Percentiles rank a stretch among this genome's conserved stretches.
phyloP scores from a whole-genome alignment of 306 rosid species.

The Lathyrus tuberosus region DNA sequence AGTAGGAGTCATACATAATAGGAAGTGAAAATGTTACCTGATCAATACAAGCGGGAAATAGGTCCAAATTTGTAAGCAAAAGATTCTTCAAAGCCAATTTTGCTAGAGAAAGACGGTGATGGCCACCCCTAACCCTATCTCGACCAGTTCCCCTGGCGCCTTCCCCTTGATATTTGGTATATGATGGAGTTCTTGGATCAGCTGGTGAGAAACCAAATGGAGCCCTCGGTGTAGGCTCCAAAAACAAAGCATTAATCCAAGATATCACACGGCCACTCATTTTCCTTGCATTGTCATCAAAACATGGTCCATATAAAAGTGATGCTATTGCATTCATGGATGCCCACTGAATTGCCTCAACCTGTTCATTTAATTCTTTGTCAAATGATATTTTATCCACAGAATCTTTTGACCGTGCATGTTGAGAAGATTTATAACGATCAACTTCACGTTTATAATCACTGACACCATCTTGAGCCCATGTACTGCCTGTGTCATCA shows the following conservation, averaged over 20 bases:
- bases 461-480: conserved; percentile 86
- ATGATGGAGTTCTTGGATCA: conserved; percentile 98
- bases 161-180: conserved; percentile 81
- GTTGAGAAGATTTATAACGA: conserved; percentile 97
- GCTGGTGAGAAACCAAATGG: conserved; percentile 98
- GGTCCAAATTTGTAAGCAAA: conserved; percentile 89
- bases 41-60: conserved; percentile 97
- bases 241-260: conserved; percentile 96
- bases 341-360: conserved; percentile 99
- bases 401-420: conserved; percentile 95
- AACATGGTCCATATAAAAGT: conserved; percentile 95
- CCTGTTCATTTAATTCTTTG: conserved; percentile 93
- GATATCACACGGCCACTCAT: conserved; percentile 97
- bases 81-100: conserved; percentile 93
- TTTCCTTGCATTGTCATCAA: conserved; percentile 98
- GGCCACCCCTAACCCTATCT: conserved; percentile 91
- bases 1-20: conserved; percentile 25
- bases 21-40: conserved; percentile 63
- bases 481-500: conserved; percentile 79
- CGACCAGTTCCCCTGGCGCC: conserved; percentile 89
- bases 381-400: conserved; percentile 94
- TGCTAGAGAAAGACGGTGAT: conserved; percentile 86
- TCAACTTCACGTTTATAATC: conserved; percentile 98
- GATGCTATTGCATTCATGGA: conserved; percentile 99
- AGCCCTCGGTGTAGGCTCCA: conserved; percentile 92